A percentile compares a stretch with the other conserved stretches of the same genome.
Evolutionary conservation across 495 filamentous ascomycete genomes (phyloP).

Genomic region (Hypoxylon crocopeplum): DNA sequence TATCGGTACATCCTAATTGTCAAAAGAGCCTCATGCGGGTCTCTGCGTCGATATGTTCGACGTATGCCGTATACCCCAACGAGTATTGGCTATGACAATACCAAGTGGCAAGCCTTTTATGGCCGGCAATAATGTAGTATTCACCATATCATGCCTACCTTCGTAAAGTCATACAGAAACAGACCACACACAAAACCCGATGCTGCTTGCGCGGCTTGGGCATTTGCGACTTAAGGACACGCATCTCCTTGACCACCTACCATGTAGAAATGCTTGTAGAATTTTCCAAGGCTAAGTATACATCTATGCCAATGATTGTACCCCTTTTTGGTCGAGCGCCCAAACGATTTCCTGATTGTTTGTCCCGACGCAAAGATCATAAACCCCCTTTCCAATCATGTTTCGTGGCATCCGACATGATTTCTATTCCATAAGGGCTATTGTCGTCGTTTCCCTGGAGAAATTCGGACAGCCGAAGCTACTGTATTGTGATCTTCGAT

Average conservation of each 20-base stretch:
- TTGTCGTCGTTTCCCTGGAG: background rate
- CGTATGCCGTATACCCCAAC: too few species aligned
- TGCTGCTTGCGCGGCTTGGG: background rate
- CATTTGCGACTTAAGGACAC: background rate
- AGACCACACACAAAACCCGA: slow-evolving; percentile 2
- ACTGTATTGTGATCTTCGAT: background rate
- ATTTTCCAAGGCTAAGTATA: slow-evolving; percentile 23
- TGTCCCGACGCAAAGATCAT: slow-evolving; percentile 1
- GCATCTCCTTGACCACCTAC: background rate
- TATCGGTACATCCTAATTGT: background rate
- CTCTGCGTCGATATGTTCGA: background rate
- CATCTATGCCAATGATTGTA: slow-evolving; percentile 4
- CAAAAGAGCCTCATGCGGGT: slow-evolving; percentile 32
- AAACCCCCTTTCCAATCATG: slow-evolving; percentile 11
- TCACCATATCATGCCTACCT: slow-evolving; percentile 7
- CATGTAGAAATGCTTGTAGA: slow-evolving; percentile 25
- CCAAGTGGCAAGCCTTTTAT: slow-evolving; percentile 23
- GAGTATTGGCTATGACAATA: slow-evolving; percentile 18
- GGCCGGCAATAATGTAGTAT: slow-evolving; percentile 7
- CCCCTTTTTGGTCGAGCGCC: slow-evolving; percentile 1
- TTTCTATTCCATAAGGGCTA: background rate
- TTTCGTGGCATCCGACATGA: slow-evolving; percentile 5
- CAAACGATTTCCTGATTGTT: slow-evolving; percentile 5
- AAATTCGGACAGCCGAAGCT: slow-evolving; percentile 1
- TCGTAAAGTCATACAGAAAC: slow-evolving; percentile 1